Evolutionary conservation across 2,329 filamentous ascomycete species (phyloP).

Genomic region (Fusarium dlaminii): DNA sequence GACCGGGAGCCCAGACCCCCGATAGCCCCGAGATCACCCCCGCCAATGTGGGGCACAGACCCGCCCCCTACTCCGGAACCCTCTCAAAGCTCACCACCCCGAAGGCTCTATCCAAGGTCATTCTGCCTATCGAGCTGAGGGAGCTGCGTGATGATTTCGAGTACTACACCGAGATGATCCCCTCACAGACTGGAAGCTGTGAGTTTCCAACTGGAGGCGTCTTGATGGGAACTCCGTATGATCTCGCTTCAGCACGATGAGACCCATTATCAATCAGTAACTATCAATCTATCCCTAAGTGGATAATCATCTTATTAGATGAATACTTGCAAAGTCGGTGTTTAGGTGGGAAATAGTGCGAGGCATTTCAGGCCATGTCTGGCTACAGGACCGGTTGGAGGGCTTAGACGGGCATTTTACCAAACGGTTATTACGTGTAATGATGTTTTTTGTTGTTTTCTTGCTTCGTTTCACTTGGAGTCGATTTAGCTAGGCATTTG

Average conservation of each 20-base stretch:
- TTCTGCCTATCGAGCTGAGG: constrained; percentile 43
- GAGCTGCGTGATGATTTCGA: constrained; percentile 47
- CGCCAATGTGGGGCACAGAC: constrained; percentile 36
- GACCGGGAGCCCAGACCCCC: constrained; percentile 24
- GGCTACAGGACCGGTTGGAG: constrained; percentile 2
- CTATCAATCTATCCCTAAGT: neutral
- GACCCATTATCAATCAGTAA: neutral
- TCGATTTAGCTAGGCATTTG: constrained; percentile 35
- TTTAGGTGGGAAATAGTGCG: constrained; percentile 16
- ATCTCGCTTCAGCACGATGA: constrained; percentile 26
- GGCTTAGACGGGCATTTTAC: constrained; percentile 31
- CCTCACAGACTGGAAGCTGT: constrained; percentile 41
- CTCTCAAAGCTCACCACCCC: constrained; percentile 47
- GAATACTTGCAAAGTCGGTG: constrained; percentile 29
- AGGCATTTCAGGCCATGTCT: neutral
- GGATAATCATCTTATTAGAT: constrained; percentile 13
- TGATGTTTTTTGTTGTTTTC: neutral
- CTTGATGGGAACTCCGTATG: constrained; percentile 15
- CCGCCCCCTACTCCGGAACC: constrained; percentile 42
- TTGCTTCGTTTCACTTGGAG: constrained; percentile 10
- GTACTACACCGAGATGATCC: constrained; percentile 46
- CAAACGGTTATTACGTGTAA: constrained; percentile 11
- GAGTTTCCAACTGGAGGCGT: constrained; percentile 40
- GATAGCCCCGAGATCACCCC: constrained; percentile 21
- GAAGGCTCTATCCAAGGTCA: constrained; percentile 45